These are phyloP conservation scores for Ogataea populi-albae DNA, from an alignment of 805 yeast species.

Conservation along the genomic window DNA sequence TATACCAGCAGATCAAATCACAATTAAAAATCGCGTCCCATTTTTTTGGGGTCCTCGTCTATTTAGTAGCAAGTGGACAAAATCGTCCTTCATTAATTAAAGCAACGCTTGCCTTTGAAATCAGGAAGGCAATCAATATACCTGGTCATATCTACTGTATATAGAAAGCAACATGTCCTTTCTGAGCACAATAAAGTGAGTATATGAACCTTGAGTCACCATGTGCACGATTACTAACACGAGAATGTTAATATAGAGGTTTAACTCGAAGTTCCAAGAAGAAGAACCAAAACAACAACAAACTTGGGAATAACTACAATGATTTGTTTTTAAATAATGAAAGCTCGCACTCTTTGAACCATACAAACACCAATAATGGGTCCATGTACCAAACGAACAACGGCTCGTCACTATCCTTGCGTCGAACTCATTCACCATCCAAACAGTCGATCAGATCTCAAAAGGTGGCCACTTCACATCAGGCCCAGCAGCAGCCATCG, in stretches of 20 bases:
- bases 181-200: slow-evolving; percentile 37
- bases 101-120: background rate
- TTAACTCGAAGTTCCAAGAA: slow-evolving; percentile 49
- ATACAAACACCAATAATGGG: slow-evolving; percentile 8
- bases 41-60: background rate
- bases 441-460: slow-evolving; percentile 40
- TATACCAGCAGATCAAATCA: background rate
- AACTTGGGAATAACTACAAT: slow-evolving; percentile 24
- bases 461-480: slow-evolving; percentile 19
- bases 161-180: too few relatives aligned
- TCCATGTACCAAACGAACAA: slow-evolving; percentile 38
- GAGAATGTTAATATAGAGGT: slow-evolving; percentile 38
- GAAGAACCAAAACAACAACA: slow-evolving; percentile 26
- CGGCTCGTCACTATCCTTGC: slow-evolving; percentile 45
- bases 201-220: background rate
- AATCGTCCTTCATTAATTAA: too few relatives aligned
- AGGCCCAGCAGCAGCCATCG: slow-evolving; percentile 17
- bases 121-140: background rate
- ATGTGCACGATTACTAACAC: slow-evolving; percentile 1
- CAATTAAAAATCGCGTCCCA: slow-evolving; percentile 2
- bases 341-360: slow-evolving; percentile 18
- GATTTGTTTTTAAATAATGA: slow-evolving; percentile 25
- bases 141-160: too few relatives aligned
- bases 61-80: too few relatives aligned
- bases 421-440: slow-evolving; percentile 46